Percentiles rank a stretch among this genome's conserved stretches.
These are phyloP conservation scores for Celoporthe dispersa DNA, from an alignment of 2,329 filamentous ascomycete genomes.

Conservation along the genomic window DNA sequence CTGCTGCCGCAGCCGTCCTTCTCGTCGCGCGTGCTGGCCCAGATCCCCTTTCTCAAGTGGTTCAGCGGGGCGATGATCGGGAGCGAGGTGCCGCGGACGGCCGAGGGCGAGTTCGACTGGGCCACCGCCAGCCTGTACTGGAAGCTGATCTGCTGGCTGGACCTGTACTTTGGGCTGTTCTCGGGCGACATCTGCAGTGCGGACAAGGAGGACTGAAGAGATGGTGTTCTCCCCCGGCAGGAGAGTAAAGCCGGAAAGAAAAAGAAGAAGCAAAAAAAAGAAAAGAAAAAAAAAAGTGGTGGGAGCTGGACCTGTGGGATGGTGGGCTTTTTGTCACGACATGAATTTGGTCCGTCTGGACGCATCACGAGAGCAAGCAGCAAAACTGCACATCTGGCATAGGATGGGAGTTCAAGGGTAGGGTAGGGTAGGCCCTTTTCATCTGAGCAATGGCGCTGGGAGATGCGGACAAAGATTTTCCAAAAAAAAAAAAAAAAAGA, in stretches of 20 bases:
- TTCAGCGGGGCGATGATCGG: conserved; percentile 76
- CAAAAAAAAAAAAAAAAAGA: too few species aligned
- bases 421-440: background rate
- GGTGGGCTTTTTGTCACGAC: background rate
- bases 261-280: too few species aligned
- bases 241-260: too few species aligned
- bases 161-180: conserved; percentile 62
- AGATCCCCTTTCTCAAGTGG: conserved; percentile 73
- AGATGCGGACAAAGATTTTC: background rate
- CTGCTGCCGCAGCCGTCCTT: conserved; percentile 71
- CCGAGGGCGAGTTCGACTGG: conserved; percentile 79
- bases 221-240: background rate
- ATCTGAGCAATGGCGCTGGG: background rate
- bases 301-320: too few species aligned
- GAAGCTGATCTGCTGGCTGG: conserved; percentile 68
- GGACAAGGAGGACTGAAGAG: conserved; percentile 60
- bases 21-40: conserved; percentile 65
- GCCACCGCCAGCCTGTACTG: conserved; percentile 68
- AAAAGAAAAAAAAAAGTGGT: too few species aligned
- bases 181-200: conserved; percentile 60
- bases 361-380: conserved; percentile 5
- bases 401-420: conserved; percentile 12
- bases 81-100: conserved; percentile 72
- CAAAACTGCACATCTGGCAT: conserved; percentile 12
- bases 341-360: background rate